Evolutionary conservation across 345 rosid genomes (phyloP).

Genomic region (Lepidium didymum): DNA sequence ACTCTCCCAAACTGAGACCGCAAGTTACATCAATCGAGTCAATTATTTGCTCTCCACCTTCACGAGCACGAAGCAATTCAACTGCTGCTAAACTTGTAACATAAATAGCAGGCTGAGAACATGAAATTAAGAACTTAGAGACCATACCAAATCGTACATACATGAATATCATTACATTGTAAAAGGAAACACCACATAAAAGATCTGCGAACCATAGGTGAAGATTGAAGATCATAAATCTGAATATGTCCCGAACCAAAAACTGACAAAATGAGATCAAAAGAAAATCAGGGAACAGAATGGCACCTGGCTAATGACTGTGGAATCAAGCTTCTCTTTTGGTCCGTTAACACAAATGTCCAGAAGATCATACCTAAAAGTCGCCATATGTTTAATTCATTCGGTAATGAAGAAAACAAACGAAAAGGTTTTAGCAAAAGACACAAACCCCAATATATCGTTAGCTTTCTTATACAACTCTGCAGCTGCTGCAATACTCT

Average conservation of each 20-base stretch:
- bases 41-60: slow-evolving; percentile 81
- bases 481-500: slow-evolving; percentile 63
- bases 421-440: background rate
- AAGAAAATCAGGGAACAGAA: background rate
- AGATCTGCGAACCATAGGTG: background rate
- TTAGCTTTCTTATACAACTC: slow-evolving; percentile 77
- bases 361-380: slow-evolving; percentile 80
- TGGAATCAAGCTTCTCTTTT: slow-evolving; percentile 90
- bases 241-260: background rate
- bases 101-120: slow-evolving; percentile 91
- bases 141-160: background rate
- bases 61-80: slow-evolving; percentile 75
- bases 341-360: slow-evolving; percentile 88
- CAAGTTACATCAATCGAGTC: slow-evolving; percentile 91
- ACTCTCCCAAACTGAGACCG: slow-evolving; percentile 98
- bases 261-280: background rate
- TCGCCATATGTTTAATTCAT: slow-evolving; percentile 2
- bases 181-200: background rate
- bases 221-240: background rate
- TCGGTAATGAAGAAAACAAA: background rate
- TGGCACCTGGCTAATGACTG: slow-evolving; percentile 89
- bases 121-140: background rate
- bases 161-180: background rate
- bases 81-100: slow-evolving; percentile 98
- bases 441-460: slow-evolving; percentile 57